Conservation (phyloP, 1,139 yeast species). For the Kurtzmaniella quercitrusa region DNA sequence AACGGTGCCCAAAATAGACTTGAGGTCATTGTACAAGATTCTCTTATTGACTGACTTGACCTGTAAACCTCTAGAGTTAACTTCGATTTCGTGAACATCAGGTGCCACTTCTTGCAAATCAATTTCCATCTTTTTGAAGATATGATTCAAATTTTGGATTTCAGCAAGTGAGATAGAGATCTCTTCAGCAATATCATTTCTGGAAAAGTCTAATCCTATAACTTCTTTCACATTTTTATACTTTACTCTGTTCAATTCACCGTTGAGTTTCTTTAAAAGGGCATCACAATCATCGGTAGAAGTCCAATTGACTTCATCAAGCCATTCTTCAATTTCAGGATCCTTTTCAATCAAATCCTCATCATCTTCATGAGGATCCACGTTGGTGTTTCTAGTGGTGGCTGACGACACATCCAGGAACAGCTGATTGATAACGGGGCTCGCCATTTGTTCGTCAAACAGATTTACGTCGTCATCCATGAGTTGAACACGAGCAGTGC, state of each 20-base stretch:
- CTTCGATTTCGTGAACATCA: constrained; percentile 69
- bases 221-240: constrained; percentile 36
- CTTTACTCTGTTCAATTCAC: constrained; percentile 40
- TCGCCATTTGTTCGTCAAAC: neutral
- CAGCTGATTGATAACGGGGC: neutral
- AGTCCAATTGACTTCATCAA: constrained; percentile 75
- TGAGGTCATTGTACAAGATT: constrained; percentile 62
- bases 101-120: constrained; percentile 46
- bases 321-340: constrained; percentile 57
- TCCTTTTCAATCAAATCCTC: constrained; percentile 28
- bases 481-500: neutral
- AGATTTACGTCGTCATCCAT: neutral
- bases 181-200: constrained; percentile 31
- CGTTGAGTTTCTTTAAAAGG: constrained; percentile 52
- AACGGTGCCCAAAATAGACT: constrained; percentile 64
- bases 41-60: constrained; percentile 81
- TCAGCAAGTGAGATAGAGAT: constrained; percentile 48
- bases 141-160: constrained; percentile 58
- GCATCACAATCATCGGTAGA: constrained; percentile 57
- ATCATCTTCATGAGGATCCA: constrained; percentile 4
- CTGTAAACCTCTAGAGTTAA: constrained; percentile 78
- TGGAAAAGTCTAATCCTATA: constrained; percentile 37
- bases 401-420: neutral
- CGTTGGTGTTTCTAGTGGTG: neutral
- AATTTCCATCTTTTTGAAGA: constrained; percentile 42